Conservation (phyloP, 1,139 yeast genomes). For the Hemisphaericaspora lyxosophila region DNA sequence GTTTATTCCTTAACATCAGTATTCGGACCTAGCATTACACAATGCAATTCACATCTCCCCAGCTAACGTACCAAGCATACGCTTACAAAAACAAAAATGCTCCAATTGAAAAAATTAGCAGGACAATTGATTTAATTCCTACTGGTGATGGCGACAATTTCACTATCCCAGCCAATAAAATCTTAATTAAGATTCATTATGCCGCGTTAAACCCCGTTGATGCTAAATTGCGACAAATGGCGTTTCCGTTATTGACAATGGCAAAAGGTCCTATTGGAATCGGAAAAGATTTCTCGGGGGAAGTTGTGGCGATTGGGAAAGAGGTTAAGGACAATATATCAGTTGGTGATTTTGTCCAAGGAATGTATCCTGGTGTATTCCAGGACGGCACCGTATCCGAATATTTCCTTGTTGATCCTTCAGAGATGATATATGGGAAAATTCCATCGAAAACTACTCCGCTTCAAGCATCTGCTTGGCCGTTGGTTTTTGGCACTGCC, state of each 20-base stretch:
- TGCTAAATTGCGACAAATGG: slow-evolving; percentile 43
- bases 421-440: slow-evolving; percentile 36
- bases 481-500: slow-evolving; percentile 61
- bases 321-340: slow-evolving; percentile 26
- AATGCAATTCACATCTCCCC: slow-evolving; percentile 18
- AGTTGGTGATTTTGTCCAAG: slow-evolving; percentile 67
- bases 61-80: slow-evolving; percentile 20
- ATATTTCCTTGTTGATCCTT: slow-evolving; percentile 39
- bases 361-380: slow-evolving; percentile 46
- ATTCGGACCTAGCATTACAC: background rate
- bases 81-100: slow-evolving; percentile 15
- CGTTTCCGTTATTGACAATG: slow-evolving; percentile 20
- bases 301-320: slow-evolving; percentile 56
- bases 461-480: slow-evolving; percentile 60
- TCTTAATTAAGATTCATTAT: slow-evolving; percentile 58
- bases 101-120: slow-evolving; percentile 15
- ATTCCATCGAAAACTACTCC: slow-evolving; percentile 50
- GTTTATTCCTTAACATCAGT: no score
- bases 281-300: slow-evolving; percentile 73
- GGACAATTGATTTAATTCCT: slow-evolving; percentile 18
- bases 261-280: slow-evolving; percentile 36
- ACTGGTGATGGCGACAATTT: slow-evolving; percentile 29
- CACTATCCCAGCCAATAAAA: slow-evolving; percentile 39
- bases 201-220: slow-evolving; percentile 74
- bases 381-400: slow-evolving; percentile 54